Base-by-base conservation (phyloP, 1,284 basidiomycete genomes). In the Coniferiporia weirii region DNA sequence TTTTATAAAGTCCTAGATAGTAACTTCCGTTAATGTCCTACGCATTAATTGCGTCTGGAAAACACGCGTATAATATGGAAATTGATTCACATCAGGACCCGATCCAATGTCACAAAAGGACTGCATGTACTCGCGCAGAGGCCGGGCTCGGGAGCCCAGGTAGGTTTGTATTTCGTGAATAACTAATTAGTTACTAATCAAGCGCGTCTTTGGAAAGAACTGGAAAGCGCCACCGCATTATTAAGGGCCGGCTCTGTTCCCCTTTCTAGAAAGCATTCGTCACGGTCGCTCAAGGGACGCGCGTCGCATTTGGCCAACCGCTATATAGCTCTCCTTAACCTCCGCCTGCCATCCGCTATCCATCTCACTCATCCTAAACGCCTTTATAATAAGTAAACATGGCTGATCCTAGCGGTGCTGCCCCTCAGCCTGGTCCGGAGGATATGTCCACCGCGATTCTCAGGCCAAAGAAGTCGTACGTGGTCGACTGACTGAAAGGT, bases 401-500 rank as follows among this genome's bases (percentile, higher is more conserved):
- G 81, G 83, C 83, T 66, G 88, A 92, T 75, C 89, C 89, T 17
- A 90, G 87, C 67, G 89, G 89, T 66, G 88, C 87, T 65, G 67
- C 86, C 61, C 80, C 87, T 61, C 85, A 84, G 68, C 86, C 89
- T 34, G 87, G 86, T 54, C 84, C 84, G 27, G 83, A 95, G 71
- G 93, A 95, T 68, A 80, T 83, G 61, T 91, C 94, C n/a, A 97
- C 95, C 35, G 94, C 95, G 51, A 97, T 98, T 72, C 79, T 98
- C 63, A 80, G 95, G 64, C 89, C 88, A 65, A 98, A 97, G 90
- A 95, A 95, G 81, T 95, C 92, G 95, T 96, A 72, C 67, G 93
- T 83, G 48, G 36, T 44, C 19, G 27, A 5, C 5, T 5, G 5
- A 27, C 27, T 27, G 27, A 46, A 50, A 46, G 50, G 7, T 45